A percentile compares a stretch with the other conserved stretches of the same genome.
Conservation (phyloP, 2,329 filamentous ascomycete genomes). For the Nannizzia gypsea region DNA sequence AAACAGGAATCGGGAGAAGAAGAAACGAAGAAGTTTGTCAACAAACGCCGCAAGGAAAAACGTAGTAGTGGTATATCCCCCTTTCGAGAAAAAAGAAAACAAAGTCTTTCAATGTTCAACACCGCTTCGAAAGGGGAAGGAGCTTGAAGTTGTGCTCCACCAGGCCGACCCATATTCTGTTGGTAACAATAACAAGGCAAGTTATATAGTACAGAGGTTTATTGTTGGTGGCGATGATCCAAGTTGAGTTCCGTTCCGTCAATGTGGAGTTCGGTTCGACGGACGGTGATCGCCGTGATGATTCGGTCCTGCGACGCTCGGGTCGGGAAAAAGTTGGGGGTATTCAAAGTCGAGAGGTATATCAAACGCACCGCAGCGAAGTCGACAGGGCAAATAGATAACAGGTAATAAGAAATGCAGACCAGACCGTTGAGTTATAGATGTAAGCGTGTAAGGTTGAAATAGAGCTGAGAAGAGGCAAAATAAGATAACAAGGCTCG, state of each 20-base stretch:
- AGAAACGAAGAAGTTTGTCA: slow-evolving; percentile 1
- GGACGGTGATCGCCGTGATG: neutral
- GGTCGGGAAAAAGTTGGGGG: neutral
- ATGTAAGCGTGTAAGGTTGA: neutral
- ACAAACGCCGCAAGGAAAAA: slow-evolving; percentile 1
- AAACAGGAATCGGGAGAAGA: neutral
- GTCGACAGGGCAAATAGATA: neutral
- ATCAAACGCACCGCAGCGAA: slow-evolving; percentile 3
- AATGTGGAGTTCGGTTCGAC: neutral
- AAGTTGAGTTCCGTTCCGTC: neutral
- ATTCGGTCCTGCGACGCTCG: neutral
- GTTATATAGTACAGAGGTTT: slow-evolving; percentile 5
- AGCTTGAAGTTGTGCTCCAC: neutral
- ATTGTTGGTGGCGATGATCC: neutral
- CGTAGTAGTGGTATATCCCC: neutral
- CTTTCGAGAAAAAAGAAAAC: neutral
- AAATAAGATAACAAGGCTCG: neutral
- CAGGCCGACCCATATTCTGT: slow-evolving; percentile 4
- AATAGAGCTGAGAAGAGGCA: neutral
- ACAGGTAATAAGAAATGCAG: slow-evolving; percentile 5
- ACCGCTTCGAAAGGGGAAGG: neutral
- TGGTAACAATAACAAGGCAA: slow-evolving; percentile 2
- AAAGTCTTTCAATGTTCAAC: slow-evolving; percentile 2
- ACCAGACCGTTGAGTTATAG: slow-evolving; percentile 1
- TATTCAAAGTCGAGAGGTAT: neutral